Conservation (phyloP, 2,329 filamentous ascomycete genomes). For the Colletotrichum cuscutae region DNA sequence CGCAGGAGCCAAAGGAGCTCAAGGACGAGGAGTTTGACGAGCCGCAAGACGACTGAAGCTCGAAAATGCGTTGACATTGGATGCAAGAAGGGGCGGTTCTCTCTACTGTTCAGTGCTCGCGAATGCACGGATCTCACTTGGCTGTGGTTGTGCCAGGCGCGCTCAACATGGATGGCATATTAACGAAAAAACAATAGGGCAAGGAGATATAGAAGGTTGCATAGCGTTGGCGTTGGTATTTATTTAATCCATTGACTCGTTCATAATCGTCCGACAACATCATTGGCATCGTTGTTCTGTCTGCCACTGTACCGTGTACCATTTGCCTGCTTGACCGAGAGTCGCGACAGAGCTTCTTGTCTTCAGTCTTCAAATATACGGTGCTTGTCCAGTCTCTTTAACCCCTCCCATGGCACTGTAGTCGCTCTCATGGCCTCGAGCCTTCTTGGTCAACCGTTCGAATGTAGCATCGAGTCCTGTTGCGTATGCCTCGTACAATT, state of each 20-base stretch:
- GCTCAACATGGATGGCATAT: background rate
- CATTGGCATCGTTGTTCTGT: background rate
- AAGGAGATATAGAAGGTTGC: constrained; percentile 39
- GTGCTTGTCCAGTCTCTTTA: background rate
- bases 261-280: constrained; percentile 12
- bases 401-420: background rate
- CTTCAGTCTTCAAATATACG: background rate
- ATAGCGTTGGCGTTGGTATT: constrained; percentile 56
- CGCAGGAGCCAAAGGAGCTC: constrained; percentile 89
- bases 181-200: background rate
- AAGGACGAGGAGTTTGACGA: constrained; percentile 64
- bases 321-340: background rate
- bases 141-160: background rate
- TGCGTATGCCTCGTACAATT: background rate
- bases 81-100: background rate
- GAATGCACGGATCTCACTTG: background rate
- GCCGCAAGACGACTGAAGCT: constrained; percentile 35
- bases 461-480: background rate
- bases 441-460: background rate
- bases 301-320: background rate
- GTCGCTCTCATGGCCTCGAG: background rate
- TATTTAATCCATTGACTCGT: constrained; percentile 28
- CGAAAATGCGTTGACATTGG: no score
- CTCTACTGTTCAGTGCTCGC: background rate
- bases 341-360: background rate